phyloP scores from a whole-genome alignment of 2,329 filamentous ascomycete species.

The Trichoderma guizhouense region DNA sequence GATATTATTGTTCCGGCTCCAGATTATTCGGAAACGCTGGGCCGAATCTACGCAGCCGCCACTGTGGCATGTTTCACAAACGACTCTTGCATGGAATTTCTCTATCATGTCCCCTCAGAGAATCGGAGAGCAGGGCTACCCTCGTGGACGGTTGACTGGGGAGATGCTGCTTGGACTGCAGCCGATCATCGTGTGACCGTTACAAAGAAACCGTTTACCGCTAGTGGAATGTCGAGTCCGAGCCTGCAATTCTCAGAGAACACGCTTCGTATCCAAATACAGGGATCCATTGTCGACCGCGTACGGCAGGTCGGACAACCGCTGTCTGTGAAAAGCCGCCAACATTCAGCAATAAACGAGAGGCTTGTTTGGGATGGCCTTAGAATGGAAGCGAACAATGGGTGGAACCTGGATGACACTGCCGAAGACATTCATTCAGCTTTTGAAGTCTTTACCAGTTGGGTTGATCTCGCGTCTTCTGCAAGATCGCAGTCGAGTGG shows the following conservation, averaged over 20 bases:
- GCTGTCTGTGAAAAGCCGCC: neutral
- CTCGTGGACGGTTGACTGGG: neutral
- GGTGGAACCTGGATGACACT: neutral
- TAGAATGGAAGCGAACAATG: neutral
- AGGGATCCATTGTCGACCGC: neutral
- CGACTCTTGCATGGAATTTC: neutral
- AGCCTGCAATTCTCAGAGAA: neutral
- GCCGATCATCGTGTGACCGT: neutral
- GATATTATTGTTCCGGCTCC: neutral
- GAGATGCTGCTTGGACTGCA: neutral
- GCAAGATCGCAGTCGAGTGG: neutral
- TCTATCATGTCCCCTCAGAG: neutral
- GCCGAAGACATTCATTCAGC: neutral
- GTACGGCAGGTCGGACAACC: neutral
- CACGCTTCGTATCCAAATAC: slow-evolving; percentile 1
- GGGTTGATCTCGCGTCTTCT: neutral
- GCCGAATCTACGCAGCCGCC: slow-evolving; percentile 3
- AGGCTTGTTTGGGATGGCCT: neutral
- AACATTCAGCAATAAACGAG: neutral
- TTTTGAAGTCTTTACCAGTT: neutral
- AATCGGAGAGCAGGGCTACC: neutral
- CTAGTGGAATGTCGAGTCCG: neutral
- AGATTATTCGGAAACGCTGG: neutral
- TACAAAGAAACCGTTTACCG: neutral
- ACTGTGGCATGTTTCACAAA: neutral